Evolutionary conservation across 139 green algal genomes (phyloP), one percentile per base, ranked within the genome.

Genomic region (Tetraselmis chui): DNA sequence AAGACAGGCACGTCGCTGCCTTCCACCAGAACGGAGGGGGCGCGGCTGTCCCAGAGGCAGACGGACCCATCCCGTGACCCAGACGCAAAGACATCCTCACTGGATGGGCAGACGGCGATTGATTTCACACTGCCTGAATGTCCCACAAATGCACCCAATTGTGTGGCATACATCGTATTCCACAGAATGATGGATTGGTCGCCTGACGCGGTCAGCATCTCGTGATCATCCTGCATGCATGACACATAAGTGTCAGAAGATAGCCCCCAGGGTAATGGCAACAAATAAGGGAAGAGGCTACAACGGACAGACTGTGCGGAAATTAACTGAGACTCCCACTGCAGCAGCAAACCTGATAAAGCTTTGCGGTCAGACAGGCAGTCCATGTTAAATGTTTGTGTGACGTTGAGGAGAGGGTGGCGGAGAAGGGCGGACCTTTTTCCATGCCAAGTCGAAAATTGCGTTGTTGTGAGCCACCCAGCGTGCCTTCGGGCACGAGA

Each of bases 401-500:
- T 45, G 27, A 81, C 77, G 77, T 25, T n/a, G n/a, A n/a, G 31
- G 2, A 45, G 77, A 81, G 26, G 45, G 45, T 25, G 18, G 18
- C 45, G 18, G 11, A 67, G 11, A 67, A 5, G 18, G 45, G 11
- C 18, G 2, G 79, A 92, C 91, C 83, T 94, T 83, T 26, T 80
- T 86, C 94, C 94, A 97, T 1, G 86, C 83, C 1, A 96, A 31
- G 88, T 96, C 93, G 82, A 95, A 97, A 22, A 97, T 90, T 25
- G 90, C 91, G 82, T 97, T 97, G 28, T 89, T 76, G 84, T 96
- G 92, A 27, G 89, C 91, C 30, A 84, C 30, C 91, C 91, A 97
- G 77, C 92, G 87, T 1, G 91, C 91, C 1, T 32, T 31, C 0
- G 91, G 92, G 1, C 23, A 29, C 2, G 74, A 2, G 5, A 25